Evolutionary conservation across 345 rosid species (phyloP).

Genomic region (Kandelia obovata): DNA sequence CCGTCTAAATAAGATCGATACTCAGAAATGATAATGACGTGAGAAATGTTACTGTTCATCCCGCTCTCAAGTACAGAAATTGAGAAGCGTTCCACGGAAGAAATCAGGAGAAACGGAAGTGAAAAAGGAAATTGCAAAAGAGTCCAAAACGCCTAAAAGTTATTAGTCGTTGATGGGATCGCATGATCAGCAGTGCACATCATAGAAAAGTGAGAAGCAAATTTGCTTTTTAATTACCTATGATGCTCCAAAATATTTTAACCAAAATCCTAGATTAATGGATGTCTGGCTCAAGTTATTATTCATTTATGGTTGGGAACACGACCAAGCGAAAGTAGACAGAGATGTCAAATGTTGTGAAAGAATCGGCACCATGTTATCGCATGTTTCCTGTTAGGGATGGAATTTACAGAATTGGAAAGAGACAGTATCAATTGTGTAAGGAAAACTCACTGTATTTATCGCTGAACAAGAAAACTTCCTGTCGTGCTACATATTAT

Average conservation of each 20-base stretch:
- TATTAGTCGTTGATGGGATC: neutral
- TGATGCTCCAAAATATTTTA: neutral
- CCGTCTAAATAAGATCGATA: conserved; percentile 4
- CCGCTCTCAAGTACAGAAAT: neutral
- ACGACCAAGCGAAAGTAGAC: too few species aligned
- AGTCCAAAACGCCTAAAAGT: neutral
- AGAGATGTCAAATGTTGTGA: too few species aligned
- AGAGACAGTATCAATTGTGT: too few species aligned
- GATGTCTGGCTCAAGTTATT: too few species aligned
- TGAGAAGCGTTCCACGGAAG: neutral
- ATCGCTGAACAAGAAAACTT: too few species aligned
- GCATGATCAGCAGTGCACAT: conserved; percentile 4
- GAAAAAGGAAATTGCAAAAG: conserved; percentile 6
- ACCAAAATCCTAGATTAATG: too few species aligned
- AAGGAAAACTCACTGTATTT: too few species aligned
- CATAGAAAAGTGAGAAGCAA: neutral
- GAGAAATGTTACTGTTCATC: neutral
- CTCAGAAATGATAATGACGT: conserved; percentile 16
- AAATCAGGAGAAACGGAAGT: neutral
- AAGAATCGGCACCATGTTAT: too few species aligned
- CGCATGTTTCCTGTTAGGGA: too few species aligned
- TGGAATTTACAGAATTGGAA: too few species aligned
- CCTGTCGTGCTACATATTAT: too few species aligned
- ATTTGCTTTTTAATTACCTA: conserved; percentile 1
- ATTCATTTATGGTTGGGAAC: too few species aligned